Evolutionary conservation across 768 basidiomycete genomes (phyloP).

Genomic region (Lactifluus pinguis): DNA sequence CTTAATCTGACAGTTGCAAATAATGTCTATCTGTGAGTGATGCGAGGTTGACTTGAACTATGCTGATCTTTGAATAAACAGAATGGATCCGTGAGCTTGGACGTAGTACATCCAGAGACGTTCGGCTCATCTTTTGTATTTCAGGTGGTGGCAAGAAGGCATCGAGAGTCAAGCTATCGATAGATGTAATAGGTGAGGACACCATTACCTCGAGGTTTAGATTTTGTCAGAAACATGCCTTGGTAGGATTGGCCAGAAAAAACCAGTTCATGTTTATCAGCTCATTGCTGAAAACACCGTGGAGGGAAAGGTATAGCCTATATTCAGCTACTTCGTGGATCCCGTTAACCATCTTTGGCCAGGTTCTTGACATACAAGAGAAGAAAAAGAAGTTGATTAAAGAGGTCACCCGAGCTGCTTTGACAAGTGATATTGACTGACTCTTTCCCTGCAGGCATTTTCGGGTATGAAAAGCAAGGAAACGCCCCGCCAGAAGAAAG

Average conservation of each 20-base stretch:
- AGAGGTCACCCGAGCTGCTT: constrained; percentile 32
- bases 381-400: constrained; percentile 72
- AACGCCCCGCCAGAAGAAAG: constrained; percentile 64
- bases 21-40: constrained; percentile 67
- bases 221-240: not conserved
- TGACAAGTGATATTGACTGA: not conserved
- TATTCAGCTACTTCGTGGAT: not conserved
- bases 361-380: constrained; percentile 81
- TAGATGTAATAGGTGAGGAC: constrained; percentile 54
- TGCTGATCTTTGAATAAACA: constrained; percentile 22
- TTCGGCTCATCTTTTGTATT: not conserved
- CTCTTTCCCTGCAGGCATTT: constrained; percentile 50
- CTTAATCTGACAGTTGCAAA: constrained; percentile 85
- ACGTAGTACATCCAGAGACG: not conserved
- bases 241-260: constrained; percentile 67
- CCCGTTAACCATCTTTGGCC: not conserved
- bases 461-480: constrained; percentile 73
- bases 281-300: constrained; percentile 85
- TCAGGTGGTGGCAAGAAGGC: constrained; percentile 82
- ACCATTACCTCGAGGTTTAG: not conserved
- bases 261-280: constrained; percentile 79
- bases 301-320: constrained; percentile 56
- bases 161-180: constrained; percentile 83
- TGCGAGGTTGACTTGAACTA: not conserved
- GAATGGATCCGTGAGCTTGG: constrained; percentile 72